A percentile compares a stretch with the other conserved stretches of the same genome.
phyloP scores from a whole-genome alignment of 805 yeast species.

The Phaffomyces opuntiae region DNA sequence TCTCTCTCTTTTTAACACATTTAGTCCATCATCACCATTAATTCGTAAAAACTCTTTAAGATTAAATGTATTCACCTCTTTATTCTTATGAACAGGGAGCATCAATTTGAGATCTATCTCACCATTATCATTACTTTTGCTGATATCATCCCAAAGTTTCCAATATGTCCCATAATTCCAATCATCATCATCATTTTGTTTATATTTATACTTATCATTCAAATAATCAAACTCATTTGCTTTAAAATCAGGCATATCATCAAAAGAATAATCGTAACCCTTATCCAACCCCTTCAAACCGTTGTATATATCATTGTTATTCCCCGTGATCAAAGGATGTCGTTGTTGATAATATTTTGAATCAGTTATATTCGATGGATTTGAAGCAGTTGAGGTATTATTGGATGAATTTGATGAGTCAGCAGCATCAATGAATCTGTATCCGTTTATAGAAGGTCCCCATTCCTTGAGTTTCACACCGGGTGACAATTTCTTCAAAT shows the following conservation, averaged over 20 bases:
- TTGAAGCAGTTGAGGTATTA: too few relatives aligned
- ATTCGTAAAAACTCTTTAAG: conserved; percentile 14
- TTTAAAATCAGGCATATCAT: conserved; percentile 13
- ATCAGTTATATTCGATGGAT: background rate
- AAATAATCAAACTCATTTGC: background rate
- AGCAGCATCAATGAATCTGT: conserved; percentile 13
- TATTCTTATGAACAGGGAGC: conserved; percentile 25
- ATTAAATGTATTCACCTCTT: conserved; percentile 18
- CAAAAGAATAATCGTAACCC: conserved; percentile 16
- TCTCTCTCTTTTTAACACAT: conserved; percentile 39
- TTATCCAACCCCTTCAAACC: too few relatives aligned
- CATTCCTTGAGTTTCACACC: conserved; percentile 12
- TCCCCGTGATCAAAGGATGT: conserved; percentile 1
- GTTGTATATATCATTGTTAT: background rate
- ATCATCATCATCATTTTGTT: background rate
- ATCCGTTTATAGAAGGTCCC: conserved; percentile 25
- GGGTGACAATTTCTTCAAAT: background rate
- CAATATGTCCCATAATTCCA: conserved; percentile 18
- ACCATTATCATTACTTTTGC: conserved; percentile 12
- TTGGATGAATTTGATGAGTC: too few relatives aligned
- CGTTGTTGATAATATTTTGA: conserved; percentile 9
- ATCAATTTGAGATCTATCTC: conserved; percentile 7
- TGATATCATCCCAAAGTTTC: conserved; percentile 22
- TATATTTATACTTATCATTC: background rate
- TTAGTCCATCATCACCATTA: conserved; percentile 2